Conservation (phyloP, 176 grass and related monocot species). For the Aegilops longissima region DNA sequence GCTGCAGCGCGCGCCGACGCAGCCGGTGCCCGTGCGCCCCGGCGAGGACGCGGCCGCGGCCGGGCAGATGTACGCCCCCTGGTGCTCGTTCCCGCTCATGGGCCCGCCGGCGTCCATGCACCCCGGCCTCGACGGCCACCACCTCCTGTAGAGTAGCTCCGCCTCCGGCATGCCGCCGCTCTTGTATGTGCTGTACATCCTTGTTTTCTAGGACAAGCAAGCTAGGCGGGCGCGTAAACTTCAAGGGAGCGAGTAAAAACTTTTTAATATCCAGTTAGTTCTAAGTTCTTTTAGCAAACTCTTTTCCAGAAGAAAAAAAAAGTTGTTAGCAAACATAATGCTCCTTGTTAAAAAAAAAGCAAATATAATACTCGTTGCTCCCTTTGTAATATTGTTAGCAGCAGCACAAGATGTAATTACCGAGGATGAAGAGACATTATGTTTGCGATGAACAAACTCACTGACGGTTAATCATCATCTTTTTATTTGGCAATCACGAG, state of each 20-base stretch:
- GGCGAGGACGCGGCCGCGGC: not conserved
- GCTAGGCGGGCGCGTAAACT: not conserved
- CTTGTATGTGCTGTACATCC: not conserved
- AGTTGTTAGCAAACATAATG: too few relatives aligned
- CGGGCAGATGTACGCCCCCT: conserved; percentile 15
- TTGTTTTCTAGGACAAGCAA: not conserved
- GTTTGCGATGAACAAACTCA: too few relatives aligned
- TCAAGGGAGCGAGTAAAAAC: not conserved
- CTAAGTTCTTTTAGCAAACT: too few relatives aligned
- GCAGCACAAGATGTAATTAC: too few relatives aligned
- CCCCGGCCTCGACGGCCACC: not conserved
- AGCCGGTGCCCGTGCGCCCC: not conserved
- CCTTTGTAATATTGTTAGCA: too few relatives aligned
- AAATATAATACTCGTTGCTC: too few relatives aligned
- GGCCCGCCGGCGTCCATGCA: not conserved
- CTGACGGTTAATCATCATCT: too few relatives aligned
- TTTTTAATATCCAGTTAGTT: not conserved
- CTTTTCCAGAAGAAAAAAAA: too few relatives aligned
- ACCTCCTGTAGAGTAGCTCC: not conserved
- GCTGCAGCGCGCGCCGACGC: not conserved
- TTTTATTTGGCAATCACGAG: too few relatives aligned
- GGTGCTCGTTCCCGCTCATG: conserved; percentile 39
- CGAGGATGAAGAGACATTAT: too few relatives aligned
- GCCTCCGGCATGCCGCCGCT: not conserved
- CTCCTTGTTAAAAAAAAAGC: too few relatives aligned